phyloP scores from a whole-genome alignment of 164 flowering plant species.

The Paratinospora sagittata region DNA sequence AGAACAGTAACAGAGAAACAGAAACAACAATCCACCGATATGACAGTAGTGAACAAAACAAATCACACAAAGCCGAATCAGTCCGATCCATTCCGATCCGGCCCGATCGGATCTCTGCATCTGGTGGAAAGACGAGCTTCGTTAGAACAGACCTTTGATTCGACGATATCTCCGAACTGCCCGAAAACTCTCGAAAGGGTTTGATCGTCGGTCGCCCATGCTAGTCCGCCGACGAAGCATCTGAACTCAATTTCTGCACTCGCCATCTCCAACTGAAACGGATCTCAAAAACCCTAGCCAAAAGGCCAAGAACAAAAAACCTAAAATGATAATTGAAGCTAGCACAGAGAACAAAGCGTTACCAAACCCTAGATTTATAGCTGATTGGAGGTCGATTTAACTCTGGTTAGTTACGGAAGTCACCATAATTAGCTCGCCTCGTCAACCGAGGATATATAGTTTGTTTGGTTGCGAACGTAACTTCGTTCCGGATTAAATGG shows the following conservation, averaged over 20 bases:
- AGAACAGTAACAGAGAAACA: constrained; percentile 5
- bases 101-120: not conserved
- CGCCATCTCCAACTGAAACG: constrained; percentile 1
- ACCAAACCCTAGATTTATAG: too few species aligned
- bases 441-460: too few species aligned
- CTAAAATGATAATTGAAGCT: not conserved
- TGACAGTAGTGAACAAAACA: constrained; percentile 10
- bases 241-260: constrained; percentile 18
- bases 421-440: too few species aligned
- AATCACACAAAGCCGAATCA: constrained; percentile 9
- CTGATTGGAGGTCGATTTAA: too few species aligned
- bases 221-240: constrained; percentile 22
- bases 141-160: constrained; percentile 26
- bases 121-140: constrained; percentile 9
- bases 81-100: constrained; percentile 13
- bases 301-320: not conserved
- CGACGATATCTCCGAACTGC: constrained; percentile 22
- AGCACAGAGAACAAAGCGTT: too few species aligned
- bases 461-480: too few species aligned
- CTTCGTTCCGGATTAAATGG: too few species aligned
- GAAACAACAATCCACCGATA: constrained; percentile 1
- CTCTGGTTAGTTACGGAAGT: too few species aligned
- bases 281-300: too few species aligned
- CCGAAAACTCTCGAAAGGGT: constrained; percentile 22
- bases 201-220: constrained; percentile 31